Base-by-base conservation (phyloP, 2,329 filamentous ascomycete species). In the Fusarium robinianum region DNA sequence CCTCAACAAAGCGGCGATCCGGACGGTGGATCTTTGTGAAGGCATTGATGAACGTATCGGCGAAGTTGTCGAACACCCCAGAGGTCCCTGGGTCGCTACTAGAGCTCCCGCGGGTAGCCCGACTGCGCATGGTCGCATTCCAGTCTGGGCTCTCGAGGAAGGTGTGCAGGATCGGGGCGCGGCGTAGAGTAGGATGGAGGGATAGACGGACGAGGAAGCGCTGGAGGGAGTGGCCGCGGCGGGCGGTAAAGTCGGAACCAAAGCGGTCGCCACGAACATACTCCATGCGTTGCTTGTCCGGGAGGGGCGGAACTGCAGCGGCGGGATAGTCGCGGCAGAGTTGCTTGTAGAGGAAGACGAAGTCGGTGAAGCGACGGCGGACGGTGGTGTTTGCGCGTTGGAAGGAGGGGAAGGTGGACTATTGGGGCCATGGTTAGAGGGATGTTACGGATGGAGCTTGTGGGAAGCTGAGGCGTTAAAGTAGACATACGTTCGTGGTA, bases 211-310 rank as follows among this genome's bases (percentile, higher is more conserved):
- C 83, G 31, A 99, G 79, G 67, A 99, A 99, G 38, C 94, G 87
- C 69, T 95, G 86, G 38, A 99, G 78, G 4, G 91, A 96, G 74
- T 91, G 87, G 36, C 90, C 90, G 57, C 94, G 84, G 22, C 94
- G 85, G 31, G 83, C 78, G 22, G 90, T 99, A 67, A 99, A 99
- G 71, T 97, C 94, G 35, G 85, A 72, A 7, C 91, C 90, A 69
- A 99, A 99, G 52, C 94, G 87, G 73, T 97, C 92, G 58, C 94
- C 94, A 23, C 91, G 88, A 37, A 97, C 94, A 65, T 97, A 97
- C 65, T 96, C 90, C 88, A 99, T 96, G 72, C 95, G 95, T 76
- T 97, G 92, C 77, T 97, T 99, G 72, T 97, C 94, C 39, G 94
- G 94, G 40, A 99, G 77, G 32, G 94, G 94, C 19, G 94, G 94